Evolutionary conservation across 176 grass and related monocot genomes (phyloP).

Genomic region (Pontederia paniculata): DNA sequence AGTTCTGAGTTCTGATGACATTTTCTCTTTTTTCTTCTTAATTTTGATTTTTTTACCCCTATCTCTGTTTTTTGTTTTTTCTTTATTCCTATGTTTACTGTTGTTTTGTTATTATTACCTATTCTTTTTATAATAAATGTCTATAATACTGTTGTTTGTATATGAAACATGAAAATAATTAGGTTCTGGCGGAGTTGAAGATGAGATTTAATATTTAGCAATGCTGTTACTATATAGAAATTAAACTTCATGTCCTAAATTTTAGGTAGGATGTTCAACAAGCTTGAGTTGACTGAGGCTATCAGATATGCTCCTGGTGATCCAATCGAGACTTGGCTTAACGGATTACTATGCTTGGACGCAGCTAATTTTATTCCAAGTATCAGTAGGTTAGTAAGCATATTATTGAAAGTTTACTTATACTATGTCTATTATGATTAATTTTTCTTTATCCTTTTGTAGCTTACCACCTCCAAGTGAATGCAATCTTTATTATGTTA

Average conservation of each 20-base stretch:
- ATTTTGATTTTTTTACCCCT: too few species aligned
- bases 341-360: slow-evolving; percentile 87
- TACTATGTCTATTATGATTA: too few species aligned
- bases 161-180: not conserved
- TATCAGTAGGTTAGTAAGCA: slow-evolving; percentile 59
- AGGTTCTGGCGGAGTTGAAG: too few species aligned
- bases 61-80: too few species aligned
- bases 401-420: slow-evolving; percentile 5
- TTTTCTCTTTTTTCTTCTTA: too few species aligned
- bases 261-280: slow-evolving; percentile 89
- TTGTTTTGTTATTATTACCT: not conserved
- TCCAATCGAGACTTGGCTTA: slow-evolving; percentile 88
- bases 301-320: slow-evolving; percentile 94
- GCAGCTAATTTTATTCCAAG: slow-evolving; percentile 74
- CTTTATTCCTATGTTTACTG: not conserved
- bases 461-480: too few species aligned
- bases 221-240: slow-evolving; percentile 1
- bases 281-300: slow-evolving; percentile 87
- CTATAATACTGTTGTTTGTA: slow-evolving; percentile 9
- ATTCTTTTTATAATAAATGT: slow-evolving; percentile 9
- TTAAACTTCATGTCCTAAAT: slow-evolving; percentile 10
- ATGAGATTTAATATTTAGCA: not conserved
- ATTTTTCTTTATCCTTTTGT: too few species aligned
- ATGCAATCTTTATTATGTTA: too few species aligned
- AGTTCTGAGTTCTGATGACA: too few species aligned